Base-by-base conservation (phyloP, 78 protist genomes). In the Acrasis kona region DNA sequence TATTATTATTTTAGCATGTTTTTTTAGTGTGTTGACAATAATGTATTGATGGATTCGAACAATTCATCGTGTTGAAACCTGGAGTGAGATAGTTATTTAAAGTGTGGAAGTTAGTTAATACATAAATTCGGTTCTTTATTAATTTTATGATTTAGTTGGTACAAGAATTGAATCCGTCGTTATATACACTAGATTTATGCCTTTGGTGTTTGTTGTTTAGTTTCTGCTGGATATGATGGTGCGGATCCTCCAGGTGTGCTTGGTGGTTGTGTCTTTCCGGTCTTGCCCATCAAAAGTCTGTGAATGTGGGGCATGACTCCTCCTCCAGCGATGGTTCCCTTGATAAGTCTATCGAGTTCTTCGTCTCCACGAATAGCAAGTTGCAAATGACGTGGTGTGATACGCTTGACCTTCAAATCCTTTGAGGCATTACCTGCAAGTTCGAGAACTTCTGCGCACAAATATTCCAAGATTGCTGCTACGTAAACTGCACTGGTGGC, bases 231-330 rank as follows among this genome's bases (percentile, higher is more conserved):
- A n/a, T n/a, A n/a, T n/a, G n/a, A n/a, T n/a, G n/a, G n/a, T n/a
- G n/a, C n/a, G n/a, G n/a, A n/a, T n/a, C n/a, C n/a, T n/a, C n/a
- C n/a, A n/a, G n/a, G n/a, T n/a, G n/a, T n/a, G n/a, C n/a, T 50
- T 50, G 19, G 28, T 71, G 5, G 6, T 42, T 66, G 40, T 65
- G 28, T 67, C 41, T 19, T 41, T 5, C 7, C 2, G 5, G 28
- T 3, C 79, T 78, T 84, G 82, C 64, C 79, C 79, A 79, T 67
- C 65, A 91, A 87, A 10, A 77, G 58, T 70, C 78, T 83, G 94
- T 94, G 97, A 76, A 94, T 92, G 84, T 92, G 91, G 9, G 98
- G 98, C 36, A 95, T 64, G 65, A 91, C 96, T 68, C 98, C 98
- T 28, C 97, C 97, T 32, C 96, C 97, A 0, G 97, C 95, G 19